A percentile compares a stretch with the other conserved stretches of the same genome.
Evolutionary conservation across 106 monocot genomes (phyloP).

Genomic region (Triglochin maritima): DNA sequence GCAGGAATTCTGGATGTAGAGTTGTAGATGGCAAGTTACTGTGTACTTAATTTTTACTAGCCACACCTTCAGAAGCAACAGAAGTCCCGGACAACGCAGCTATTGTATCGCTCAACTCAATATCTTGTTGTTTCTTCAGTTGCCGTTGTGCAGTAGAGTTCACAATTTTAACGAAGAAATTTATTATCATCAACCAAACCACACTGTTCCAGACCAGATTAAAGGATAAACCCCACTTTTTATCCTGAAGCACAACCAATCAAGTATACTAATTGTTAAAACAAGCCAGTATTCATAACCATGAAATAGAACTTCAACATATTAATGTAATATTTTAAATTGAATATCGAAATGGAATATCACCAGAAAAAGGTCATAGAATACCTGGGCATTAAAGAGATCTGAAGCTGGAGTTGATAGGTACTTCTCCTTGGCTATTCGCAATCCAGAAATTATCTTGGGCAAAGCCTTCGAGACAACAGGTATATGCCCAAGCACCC

Average conservation of each 20-base stretch:
- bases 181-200: slow-evolving; percentile 16
- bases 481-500: slow-evolving; percentile 34
- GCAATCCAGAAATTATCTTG: slow-evolving; percentile 30
- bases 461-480: slow-evolving; percentile 26
- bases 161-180: slow-evolving; percentile 15
- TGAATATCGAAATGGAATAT: not conserved
- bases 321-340: not conserved
- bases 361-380: not conserved
- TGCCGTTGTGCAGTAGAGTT: slow-evolving; percentile 8
- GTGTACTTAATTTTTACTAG: not conserved
- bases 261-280: too few relatives aligned
- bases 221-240: slow-evolving; percentile 6
- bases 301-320: not conserved
- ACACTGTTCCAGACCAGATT: slow-evolving; percentile 11
- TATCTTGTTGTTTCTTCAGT: slow-evolving; percentile 18
- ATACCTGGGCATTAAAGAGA: slow-evolving; percentile 27
- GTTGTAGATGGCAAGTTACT: too few relatives aligned
- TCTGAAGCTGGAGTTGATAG: slow-evolving; percentile 20
- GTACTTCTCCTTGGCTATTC: slow-evolving; percentile 39
- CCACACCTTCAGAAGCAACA: not conserved
- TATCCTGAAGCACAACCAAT: slow-evolving; percentile 8
- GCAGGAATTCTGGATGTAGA: too few relatives aligned
- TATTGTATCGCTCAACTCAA: not conserved
- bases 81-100: not conserved
- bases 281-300: too few relatives aligned